Evolutionary conservation across 345 rosid genomes (phyloP), one percentile per base, ranked within the genome.

Genomic region (Camelina laxa): DNA sequence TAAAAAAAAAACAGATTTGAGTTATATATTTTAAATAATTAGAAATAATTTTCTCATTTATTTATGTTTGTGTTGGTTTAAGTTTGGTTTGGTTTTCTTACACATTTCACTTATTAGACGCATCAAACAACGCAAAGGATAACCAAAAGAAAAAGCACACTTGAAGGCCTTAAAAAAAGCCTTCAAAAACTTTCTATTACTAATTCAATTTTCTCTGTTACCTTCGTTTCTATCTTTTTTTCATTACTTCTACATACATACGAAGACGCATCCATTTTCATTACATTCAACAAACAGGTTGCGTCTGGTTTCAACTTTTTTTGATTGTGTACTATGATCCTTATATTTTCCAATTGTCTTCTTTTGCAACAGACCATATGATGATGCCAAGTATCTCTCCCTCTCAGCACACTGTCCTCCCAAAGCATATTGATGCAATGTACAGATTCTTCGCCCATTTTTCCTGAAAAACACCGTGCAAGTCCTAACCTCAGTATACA

Each of bases 371-470:
- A 54, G 5, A 69, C 60, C 68, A 49, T 21, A 11, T 59, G 30
- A 27, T 31, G 68, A 19, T 21, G 71, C 51, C 19, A 20, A 27
- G 30, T 27, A 27, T 27, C 30, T 10, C 20, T 13, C n/a, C n/a
- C n/a, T 17, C 55, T 87, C 86, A 93, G 33, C 96, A 91, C 38
- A 90, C 96, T 7, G 98, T 94, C 53, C 97, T 83, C 48, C 98
- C 98, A 7, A 81, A 91, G 76, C 96, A 94, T 59, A 94, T 63
- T 4, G 96, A 90, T 19, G 98, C 92, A 30, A 94, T 76, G 80
- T 91, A 94, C 69, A 94, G 87, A 86, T 90, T 94, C 70, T 85
- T 94, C 0, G 82, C 85, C 98, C 98, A 94, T 75, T 91, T 94
- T 27, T 88, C 98, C 97, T 94, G 97, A 81, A 85, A 47, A 55